Conservation (phyloP, 805 yeast genomes). For the Spathaspora girioi region DNA sequence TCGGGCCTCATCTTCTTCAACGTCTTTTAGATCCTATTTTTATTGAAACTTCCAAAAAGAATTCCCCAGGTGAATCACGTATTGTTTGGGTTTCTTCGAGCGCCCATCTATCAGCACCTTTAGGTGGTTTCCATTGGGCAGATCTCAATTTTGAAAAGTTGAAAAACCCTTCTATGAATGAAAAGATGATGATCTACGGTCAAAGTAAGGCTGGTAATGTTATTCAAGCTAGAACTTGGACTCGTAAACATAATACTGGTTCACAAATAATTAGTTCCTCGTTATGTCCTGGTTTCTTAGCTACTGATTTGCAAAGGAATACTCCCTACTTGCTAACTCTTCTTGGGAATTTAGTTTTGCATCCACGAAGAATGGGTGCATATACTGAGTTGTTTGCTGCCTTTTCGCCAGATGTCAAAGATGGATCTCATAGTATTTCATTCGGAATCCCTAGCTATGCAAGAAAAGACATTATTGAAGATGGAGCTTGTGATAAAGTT, state of each 20-base stretch:
- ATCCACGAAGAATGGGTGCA: constrained; percentile 35
- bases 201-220: constrained; percentile 43
- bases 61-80: constrained; percentile 16
- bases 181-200: constrained; percentile 23
- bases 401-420: constrained; percentile 32
- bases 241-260: constrained; percentile 19
- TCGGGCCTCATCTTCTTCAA: constrained; percentile 9
- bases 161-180: constrained; percentile 1
- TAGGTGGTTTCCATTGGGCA: constrained; percentile 30
- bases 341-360: constrained; percentile 9
- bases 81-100: constrained; percentile 45
- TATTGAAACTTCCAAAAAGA: constrained; percentile 21
- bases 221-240: constrained; percentile 35
- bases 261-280: constrained; percentile 27
- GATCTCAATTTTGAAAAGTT: constrained; percentile 23
- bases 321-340: neutral
- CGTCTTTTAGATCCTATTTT: constrained; percentile 9
- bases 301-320: constrained; percentile 30
- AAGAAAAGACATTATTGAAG: constrained; percentile 1
- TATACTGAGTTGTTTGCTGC: constrained; percentile 41
- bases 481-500: constrained; percentile 1
- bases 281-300: constrained; percentile 39
- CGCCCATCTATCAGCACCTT: constrained; percentile 26
- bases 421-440: constrained; percentile 35
- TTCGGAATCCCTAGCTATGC: constrained; percentile 19